Evolutionary conservation across 2,329 filamentous ascomycete species (phyloP), one percentile per base, ranked within the genome.

Genomic region (Berkeleyomyces rouxiae): DNA sequence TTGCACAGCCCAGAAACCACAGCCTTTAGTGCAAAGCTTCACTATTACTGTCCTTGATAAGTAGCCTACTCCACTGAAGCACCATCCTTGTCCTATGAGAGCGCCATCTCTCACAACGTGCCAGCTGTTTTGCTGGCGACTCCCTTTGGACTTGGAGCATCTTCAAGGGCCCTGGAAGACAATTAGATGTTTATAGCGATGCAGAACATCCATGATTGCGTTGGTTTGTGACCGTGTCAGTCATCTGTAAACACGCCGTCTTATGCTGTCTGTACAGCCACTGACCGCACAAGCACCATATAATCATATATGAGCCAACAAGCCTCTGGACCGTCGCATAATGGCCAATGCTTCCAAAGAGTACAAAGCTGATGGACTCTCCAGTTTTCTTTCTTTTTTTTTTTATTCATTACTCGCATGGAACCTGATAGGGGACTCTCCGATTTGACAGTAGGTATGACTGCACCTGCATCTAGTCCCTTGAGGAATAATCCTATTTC

Each of bases 81-180:
- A 31, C 13, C 23, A 55, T 16, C 51, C 51, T 59, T 46, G 55
- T 39, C 61, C 61, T 63, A 63, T 63, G 42, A 63, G 4, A 63
- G 42, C 11, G 33, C 61, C 37, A 63, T 59, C 43, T 42, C 37
- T 23, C 10, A 42, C 36, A 62, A 63, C 44, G 61, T 63, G 47
- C 49, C 46, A 51, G 49, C 23, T 46, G 3, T 1, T 46, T n/a
- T 3, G 53, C 36, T 23, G 33, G 42, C 31, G 7, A 47, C 31
- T 59, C 58, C 42, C 58, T 46, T 44, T 31, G 9, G 13, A 46
- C 10, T 9, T 23, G 11, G 23, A 23, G 23, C 23, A 23, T 23
- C 23, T 23, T 23, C 23, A 23, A 23, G 23, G 23, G 23, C 23
- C 23, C 23, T 23, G 23, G 23, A 23, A 23, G 23, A 23, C 23